Conservation (phyloP, 2,329 filamentous ascomycete species). For the Epichloe baconii region DNA sequence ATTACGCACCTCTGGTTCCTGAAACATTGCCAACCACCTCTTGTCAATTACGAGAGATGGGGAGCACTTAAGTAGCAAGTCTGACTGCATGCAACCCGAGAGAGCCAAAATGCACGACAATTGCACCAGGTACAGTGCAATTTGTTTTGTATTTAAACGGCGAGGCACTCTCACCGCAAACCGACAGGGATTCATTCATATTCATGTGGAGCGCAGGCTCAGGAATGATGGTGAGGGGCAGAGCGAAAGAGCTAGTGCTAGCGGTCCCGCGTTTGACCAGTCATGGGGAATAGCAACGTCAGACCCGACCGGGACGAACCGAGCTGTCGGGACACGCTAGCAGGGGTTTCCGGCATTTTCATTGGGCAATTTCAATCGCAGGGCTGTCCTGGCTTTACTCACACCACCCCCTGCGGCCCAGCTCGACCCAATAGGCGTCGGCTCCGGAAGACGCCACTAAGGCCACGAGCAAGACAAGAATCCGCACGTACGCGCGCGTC, state of each 20-base stretch:
- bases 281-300: conserved; percentile 10
- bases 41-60: no score
- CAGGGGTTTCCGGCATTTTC: conserved; percentile 1
- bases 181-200: neutral
- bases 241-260: neutral
- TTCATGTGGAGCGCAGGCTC: neutral
- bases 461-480: conserved; percentile 8
- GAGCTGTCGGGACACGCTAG: conserved; percentile 25
- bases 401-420: conserved; percentile 7
- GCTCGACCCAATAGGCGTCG: conserved; percentile 14
- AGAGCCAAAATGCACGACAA: neutral
- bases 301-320: conserved; percentile 17
- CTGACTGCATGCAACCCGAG: no score
- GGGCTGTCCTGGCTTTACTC: neutral
- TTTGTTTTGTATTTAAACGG: neutral
- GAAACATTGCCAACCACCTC: no score
- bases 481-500: conserved; percentile 18
- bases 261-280: conserved; percentile 15
- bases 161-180: neutral
- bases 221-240: neutral
- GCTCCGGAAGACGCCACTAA: conserved; percentile 9
- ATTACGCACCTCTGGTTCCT: no score
- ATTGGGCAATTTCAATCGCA: conserved; percentile 10
- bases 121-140: neutral
- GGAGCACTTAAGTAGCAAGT: no score